Evolutionary conservation across 1,139 yeast species (phyloP).

Genomic region (Suhomyces bolitotheri): DNA sequence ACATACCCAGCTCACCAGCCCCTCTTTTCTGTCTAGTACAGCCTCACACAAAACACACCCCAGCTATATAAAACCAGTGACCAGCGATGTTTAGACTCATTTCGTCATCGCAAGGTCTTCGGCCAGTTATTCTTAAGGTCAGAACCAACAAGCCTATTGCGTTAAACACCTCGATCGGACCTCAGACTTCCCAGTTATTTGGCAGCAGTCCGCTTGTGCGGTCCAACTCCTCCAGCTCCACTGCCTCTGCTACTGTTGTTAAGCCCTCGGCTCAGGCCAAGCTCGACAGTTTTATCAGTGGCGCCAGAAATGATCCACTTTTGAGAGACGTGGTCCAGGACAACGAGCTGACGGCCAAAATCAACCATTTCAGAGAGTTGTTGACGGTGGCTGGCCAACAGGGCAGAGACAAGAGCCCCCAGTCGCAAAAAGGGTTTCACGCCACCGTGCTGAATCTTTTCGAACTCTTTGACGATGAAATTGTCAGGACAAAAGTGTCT

Average conservation of each 20-base stretch:
- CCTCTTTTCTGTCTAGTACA: too few species aligned
- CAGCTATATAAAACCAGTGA: neutral
- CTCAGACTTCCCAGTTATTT: conserved; percentile 4
- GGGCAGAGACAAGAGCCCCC: conserved; percentile 16
- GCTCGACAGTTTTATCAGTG: conserved; percentile 19
- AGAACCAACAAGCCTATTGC: conserved; percentile 31
- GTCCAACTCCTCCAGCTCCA: conserved; percentile 19
- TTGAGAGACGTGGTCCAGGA: conserved; percentile 21
- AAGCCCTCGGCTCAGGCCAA: conserved; percentile 12
- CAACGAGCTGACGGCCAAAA: conserved; percentile 24
- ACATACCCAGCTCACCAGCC: too few species aligned
- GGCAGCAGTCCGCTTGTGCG: conserved; percentile 15
- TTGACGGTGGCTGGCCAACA: conserved; percentile 24
- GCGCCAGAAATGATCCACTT: conserved; percentile 27
- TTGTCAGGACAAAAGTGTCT: conserved; percentile 27
- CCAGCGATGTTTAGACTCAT: conserved; percentile 42
- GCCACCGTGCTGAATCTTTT: conserved; percentile 23
- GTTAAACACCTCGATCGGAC: conserved; percentile 7
- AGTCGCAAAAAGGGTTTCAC: conserved; percentile 23
- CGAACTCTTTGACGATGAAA: conserved; percentile 31
- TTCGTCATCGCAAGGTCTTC: conserved; percentile 35
- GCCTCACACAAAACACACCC: too few species aligned
- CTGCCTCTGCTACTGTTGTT: conserved; percentile 11
- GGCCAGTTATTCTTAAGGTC: conserved; percentile 44
- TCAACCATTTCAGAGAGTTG: conserved; percentile 32